These are phyloP conservation scores for Bryopsis sp. DNA, from an alignment of 139 green algal genomes.

Conservation along the genomic window DNA sequence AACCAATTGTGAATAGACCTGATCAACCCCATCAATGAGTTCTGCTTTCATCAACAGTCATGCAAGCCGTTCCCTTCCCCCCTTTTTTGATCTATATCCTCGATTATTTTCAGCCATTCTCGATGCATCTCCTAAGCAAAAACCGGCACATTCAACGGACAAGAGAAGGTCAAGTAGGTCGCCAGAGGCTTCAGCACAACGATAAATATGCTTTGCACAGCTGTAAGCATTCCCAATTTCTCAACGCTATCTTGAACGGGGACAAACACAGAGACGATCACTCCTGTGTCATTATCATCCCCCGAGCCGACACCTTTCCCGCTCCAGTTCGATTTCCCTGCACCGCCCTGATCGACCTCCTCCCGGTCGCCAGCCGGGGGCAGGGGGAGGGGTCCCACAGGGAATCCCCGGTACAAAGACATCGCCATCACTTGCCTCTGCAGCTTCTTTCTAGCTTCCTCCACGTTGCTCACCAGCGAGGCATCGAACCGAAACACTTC, in stretches of 20 bases:
- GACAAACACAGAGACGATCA: neutral
- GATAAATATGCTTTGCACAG: neutral
- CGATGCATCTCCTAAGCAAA: too few species aligned
- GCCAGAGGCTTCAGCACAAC: neutral
- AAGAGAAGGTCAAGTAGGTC: neutral
- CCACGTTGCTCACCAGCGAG: neutral
- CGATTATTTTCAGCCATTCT: too few species aligned
- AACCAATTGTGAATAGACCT: too few species aligned
- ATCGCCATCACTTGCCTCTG: neutral
- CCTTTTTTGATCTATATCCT: too few species aligned
- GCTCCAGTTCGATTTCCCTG: neutral
- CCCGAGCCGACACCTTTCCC: neutral
- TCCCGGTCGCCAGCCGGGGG: neutral
- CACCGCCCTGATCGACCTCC: neutral
- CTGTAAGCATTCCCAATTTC: neutral
- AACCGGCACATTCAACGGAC: neutral
- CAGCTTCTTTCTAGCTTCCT: neutral
- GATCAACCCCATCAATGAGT: too few species aligned
- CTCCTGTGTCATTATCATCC: neutral
- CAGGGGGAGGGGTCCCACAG: neutral
- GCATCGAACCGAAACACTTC: neutral
- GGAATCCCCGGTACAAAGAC: neutral
- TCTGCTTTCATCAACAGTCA: too few species aligned
- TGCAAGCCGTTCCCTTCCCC: too few species aligned
- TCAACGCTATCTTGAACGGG: neutral